Evolutionary conservation across 768 basidiomycete species (phyloP).

Genomic region (Mycena rebaudengoi): DNA sequence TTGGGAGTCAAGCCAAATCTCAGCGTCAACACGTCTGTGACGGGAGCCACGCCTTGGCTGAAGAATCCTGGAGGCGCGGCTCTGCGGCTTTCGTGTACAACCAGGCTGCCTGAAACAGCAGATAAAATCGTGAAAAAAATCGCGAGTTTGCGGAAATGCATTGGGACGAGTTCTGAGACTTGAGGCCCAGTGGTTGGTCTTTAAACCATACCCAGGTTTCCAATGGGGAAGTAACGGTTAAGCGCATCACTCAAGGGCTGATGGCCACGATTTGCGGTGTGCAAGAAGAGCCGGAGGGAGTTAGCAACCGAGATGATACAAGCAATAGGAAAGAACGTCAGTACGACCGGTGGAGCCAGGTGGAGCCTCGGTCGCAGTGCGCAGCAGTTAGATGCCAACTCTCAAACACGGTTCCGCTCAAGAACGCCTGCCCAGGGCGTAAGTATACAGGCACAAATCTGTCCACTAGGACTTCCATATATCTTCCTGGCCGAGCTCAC

Average conservation of each 20-base stretch:
- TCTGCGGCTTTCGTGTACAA: conserved; percentile 9
- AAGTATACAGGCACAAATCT: no score
- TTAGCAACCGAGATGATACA: conserved; percentile 1
- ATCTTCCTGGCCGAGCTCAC: no score
- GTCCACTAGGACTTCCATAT: no score
- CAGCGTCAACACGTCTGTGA: conserved; percentile 9
- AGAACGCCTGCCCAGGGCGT: not conserved
- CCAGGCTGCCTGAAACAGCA: conserved; percentile 10
- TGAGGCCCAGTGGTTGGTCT: conserved; percentile 1
- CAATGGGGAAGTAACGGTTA: conserved; percentile 6
- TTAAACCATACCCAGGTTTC: conserved; percentile 2
- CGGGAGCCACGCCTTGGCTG: conserved; percentile 3
- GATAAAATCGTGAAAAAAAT: conserved; percentile 6
- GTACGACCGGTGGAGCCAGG: conserved; percentile 1
- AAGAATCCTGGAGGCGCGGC: conserved; percentile 14
- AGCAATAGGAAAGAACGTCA: conserved; percentile 9
- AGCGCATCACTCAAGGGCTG: conserved; percentile 1
- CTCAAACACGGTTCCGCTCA: not conserved
- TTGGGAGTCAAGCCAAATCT: conserved; percentile 14
- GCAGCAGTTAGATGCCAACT: conserved; percentile 9
- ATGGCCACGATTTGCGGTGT: conserved; percentile 1
- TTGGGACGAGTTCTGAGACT: conserved; percentile 5
- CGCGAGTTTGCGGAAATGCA: conserved; percentile 3
- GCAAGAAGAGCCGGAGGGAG: conserved; percentile 1
- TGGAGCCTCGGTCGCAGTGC: conserved; percentile 3